phyloP scores from a whole-genome alignment of 495 filamentous ascomycete genomes.

The Immersiella caudata region DNA sequence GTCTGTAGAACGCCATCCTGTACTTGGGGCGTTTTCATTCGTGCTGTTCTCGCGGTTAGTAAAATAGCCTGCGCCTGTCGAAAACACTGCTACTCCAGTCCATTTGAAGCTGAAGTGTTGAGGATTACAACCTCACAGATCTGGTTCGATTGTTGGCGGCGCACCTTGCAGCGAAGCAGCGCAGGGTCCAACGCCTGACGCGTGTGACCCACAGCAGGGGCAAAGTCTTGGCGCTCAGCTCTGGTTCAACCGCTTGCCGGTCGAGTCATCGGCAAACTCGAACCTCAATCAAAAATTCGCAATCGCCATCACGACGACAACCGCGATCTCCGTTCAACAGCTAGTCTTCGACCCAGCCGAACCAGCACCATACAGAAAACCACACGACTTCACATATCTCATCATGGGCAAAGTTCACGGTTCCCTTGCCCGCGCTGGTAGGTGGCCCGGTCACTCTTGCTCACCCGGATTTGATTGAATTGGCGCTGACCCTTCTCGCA shows the following conservation, averaged over 20 bases:
- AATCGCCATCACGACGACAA: slow-evolving; percentile 3
- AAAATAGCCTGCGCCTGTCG: no score
- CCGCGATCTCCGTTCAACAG: background rate
- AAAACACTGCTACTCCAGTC: no score
- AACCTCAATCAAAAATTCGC: slow-evolving; percentile 3
- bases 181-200: background rate
- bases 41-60: no score
- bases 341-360: background rate
- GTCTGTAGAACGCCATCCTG: no score
- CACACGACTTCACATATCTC: slow-evolving; percentile 34
- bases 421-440: slow-evolving; percentile 92
- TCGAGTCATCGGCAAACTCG: slow-evolving; percentile 11
- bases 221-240: slow-evolving; percentile 4
- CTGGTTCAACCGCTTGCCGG: background rate
- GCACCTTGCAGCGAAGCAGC: no score
- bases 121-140: no score
- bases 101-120: no score
- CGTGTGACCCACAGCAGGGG: background rate
- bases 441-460: slow-evolving; percentile 7
- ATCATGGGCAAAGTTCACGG: slow-evolving; percentile 92
- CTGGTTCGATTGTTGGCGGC: no score
- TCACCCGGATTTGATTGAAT: slow-evolving; percentile 9
- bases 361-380: slow-evolving; percentile 1
- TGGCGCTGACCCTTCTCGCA: slow-evolving; percentile 21
- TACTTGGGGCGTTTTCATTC: no score